Conservation (phyloP, 2,329 filamentous ascomycete genomes). For the Aspergillus ochraceoroseus region DNA sequence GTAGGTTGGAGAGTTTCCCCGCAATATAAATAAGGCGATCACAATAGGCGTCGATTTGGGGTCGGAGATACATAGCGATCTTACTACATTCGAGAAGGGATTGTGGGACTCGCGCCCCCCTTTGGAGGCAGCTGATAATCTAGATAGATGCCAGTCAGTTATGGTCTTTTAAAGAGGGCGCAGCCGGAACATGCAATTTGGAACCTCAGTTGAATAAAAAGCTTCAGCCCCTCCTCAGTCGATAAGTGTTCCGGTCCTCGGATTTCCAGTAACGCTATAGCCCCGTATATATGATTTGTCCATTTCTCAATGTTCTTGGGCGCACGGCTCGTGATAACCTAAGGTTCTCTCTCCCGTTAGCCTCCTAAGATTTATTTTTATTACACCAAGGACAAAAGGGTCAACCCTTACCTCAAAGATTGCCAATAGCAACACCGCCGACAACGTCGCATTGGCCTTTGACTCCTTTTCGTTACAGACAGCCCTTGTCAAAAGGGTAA, state of each 20-base stretch:
- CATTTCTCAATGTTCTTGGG: slow-evolving; percentile 49
- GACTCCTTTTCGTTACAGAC: slow-evolving; percentile 33
- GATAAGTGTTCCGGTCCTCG: slow-evolving; percentile 39
- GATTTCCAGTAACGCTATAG: slow-evolving; percentile 53
- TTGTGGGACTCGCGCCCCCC: slow-evolving; percentile 28
- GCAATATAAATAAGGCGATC: slow-evolving; percentile 30
- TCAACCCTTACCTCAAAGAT: slow-evolving; percentile 55
- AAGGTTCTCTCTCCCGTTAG: slow-evolving; percentile 7
- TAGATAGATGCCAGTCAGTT: slow-evolving; percentile 16
- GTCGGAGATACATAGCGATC: slow-evolving; percentile 28
- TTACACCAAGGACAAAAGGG: neutral
- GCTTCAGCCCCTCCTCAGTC: slow-evolving; percentile 46
- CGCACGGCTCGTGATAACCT: slow-evolving; percentile 41
- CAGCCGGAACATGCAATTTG: slow-evolving; percentile 47
- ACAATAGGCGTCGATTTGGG: slow-evolving; percentile 26
- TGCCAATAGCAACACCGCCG: slow-evolving; percentile 55
- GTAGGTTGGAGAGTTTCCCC: slow-evolving; percentile 31
- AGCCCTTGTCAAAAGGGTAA: slow-evolving; percentile 43
- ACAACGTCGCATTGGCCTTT: slow-evolving; percentile 44
- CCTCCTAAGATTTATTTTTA: neutral
- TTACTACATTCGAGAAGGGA: slow-evolving; percentile 32
- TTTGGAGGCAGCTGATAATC: slow-evolving; percentile 38
- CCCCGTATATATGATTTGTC: slow-evolving; percentile 56
- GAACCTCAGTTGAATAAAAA: slow-evolving; percentile 54
- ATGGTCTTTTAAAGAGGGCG: no score